These are phyloP conservation scores for Aspergillus saccharolyticus DNA, from an alignment of 495 filamentous ascomycete species.

Conservation along the genomic window DNA sequence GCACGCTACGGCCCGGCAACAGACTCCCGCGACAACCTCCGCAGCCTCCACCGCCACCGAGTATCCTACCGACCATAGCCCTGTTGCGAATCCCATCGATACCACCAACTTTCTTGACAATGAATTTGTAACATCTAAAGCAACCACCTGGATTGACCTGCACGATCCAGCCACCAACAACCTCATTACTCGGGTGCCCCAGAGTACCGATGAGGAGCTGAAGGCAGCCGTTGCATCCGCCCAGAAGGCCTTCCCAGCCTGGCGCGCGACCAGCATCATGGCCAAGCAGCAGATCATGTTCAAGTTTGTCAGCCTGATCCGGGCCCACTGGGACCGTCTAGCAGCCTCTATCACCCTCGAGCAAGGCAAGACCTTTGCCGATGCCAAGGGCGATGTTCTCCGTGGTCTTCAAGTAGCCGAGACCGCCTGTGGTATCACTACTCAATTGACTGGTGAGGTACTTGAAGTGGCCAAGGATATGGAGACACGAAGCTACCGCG, in stretches of 20 bases:
- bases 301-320: conserved; percentile 84
- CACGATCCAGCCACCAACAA: conserved; percentile 97
- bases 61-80: conserved; percentile 80
- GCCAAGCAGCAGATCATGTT: conserved; percentile 95
- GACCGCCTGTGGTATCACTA: conserved; percentile 90
- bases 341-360: conserved; percentile 95
- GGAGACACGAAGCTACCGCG: conserved; percentile 90
- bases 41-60: conserved; percentile 57
- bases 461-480: conserved; percentile 98
- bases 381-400: conserved; percentile 92
- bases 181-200: conserved; percentile 94
- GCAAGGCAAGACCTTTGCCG: conserved; percentile 97
- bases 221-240: conserved; percentile 82
- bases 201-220: conserved; percentile 87
- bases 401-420: conserved; percentile 95
- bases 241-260: conserved; percentile 82
- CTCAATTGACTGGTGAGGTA: conserved; percentile 88
- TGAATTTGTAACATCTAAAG: conserved; percentile 69
- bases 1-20: conserved; percentile 58
- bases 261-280: conserved; percentile 80
- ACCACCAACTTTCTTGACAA: conserved; percentile 94
- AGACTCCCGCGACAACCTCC: conserved; percentile 49
- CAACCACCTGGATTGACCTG: conserved; percentile 78
- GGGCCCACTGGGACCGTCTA: conserved; percentile 91
- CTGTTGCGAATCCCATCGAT: conserved; percentile 66